phyloP scores from a whole-genome alignment of 2,329 filamentous ascomycete genomes.

The Colletotrichum abscissum region DNA sequence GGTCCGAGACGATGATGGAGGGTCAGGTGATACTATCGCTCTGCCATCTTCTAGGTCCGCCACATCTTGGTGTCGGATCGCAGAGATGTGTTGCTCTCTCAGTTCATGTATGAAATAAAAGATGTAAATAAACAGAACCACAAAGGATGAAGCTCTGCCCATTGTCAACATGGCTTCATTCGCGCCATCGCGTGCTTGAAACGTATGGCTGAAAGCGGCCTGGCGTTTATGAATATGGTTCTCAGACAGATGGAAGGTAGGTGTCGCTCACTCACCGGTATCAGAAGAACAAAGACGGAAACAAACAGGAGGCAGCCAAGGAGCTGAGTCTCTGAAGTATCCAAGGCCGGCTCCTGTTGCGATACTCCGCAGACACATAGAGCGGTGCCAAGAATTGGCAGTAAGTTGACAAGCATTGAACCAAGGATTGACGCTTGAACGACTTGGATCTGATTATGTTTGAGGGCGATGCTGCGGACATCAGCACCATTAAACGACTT shows the following conservation, averaged over 20 bases:
- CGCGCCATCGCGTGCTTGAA: constrained; percentile 66
- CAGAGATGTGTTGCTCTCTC: constrained; percentile 53
- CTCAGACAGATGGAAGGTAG: neutral
- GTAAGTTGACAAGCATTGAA: constrained; percentile 80
- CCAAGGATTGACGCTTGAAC: constrained; percentile 82
- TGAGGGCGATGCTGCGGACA: constrained; percentile 57
- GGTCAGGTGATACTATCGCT: neutral
- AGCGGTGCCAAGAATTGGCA: constrained; percentile 81
- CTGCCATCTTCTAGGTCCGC: constrained; percentile 1
- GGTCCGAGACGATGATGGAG: constrained; percentile 36
- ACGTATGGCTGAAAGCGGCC: constrained; percentile 60
- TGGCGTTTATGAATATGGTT: constrained; percentile 27
- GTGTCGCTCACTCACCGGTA: constrained; percentile 43
- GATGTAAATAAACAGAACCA: constrained; percentile 78
- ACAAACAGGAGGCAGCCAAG: constrained; percentile 50
- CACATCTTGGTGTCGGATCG: constrained; percentile 56
- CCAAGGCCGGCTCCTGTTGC: constrained; percentile 68
- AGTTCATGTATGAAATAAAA: constrained; percentile 83
- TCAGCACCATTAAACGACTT: constrained; percentile 31
- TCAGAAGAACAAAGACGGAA: constrained; percentile 51
- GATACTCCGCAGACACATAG: constrained; percentile 77
- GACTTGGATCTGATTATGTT: constrained; percentile 75
- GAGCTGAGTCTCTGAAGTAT: constrained; percentile 47
- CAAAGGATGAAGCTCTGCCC: constrained; percentile 81
- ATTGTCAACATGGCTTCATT: constrained; percentile 75